Evolutionary conservation across 352 stramenopile genomes (phyloP).

Genomic region (Globisporangium canariense): DNA sequence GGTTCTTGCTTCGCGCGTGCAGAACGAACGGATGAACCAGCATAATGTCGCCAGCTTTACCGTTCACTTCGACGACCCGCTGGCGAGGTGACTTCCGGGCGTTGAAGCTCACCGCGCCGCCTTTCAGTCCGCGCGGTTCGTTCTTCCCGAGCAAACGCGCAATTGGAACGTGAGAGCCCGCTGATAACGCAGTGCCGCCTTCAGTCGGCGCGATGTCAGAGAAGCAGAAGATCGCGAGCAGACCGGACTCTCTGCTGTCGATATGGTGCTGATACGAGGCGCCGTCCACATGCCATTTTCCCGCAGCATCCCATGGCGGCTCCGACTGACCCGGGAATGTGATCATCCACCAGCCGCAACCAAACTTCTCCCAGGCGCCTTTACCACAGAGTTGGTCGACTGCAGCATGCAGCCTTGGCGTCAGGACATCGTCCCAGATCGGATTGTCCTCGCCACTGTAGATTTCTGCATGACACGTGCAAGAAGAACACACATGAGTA

Average conservation of each 20-base stretch:
- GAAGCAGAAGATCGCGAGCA: conserved; percentile 83
- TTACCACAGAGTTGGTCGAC: conserved; percentile 73
- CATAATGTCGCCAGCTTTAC: conserved; percentile 70
- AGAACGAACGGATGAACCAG: conserved; percentile 79
- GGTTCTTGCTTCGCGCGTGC: conserved; percentile 72
- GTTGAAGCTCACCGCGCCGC: conserved; percentile 43
- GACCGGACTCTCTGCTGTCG: conserved; percentile 61
- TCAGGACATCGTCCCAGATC: conserved; percentile 47
- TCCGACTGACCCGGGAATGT: conserved; percentile 61
- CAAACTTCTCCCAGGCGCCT: conserved; percentile 60
- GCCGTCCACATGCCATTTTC: conserved; percentile 83
- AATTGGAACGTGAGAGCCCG: conserved; percentile 59
- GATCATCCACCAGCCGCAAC: conserved; percentile 84
- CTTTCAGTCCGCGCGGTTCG: conserved; percentile 57
- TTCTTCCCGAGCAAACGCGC: conserved; percentile 48
- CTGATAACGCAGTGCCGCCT: conserved; percentile 67
- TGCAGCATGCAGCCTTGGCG: conserved; percentile 38
- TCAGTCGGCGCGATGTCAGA: conserved; percentile 59
- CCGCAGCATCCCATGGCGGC: conserved; percentile 57
- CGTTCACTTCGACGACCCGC: conserved; percentile 61
- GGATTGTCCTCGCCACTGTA: conserved; percentile 37
- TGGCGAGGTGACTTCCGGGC: conserved; percentile 28
- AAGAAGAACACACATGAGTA: background rate
- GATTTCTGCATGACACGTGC: conserved; percentile 28
- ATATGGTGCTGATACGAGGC: conserved; percentile 71